Percentiles rank a stretch among this genome's conserved stretches.
phyloP scores from a whole-genome alignment of 1,139 yeast species.

The Candida frijolesensis region DNA sequence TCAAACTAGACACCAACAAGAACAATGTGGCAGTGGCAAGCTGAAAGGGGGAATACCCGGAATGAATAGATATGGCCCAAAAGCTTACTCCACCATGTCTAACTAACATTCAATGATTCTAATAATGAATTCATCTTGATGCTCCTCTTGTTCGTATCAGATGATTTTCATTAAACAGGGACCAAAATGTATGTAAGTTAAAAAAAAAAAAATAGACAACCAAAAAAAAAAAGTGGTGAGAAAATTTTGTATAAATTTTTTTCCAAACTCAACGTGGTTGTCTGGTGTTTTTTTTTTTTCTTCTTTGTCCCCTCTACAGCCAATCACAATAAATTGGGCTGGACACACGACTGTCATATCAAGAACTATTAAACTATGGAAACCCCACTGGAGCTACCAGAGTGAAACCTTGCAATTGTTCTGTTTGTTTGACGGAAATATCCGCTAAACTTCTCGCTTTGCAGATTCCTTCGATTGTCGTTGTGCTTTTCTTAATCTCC shows the following conservation, averaged over 20 bases:
- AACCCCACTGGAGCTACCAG: no score
- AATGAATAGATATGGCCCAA: neutral
- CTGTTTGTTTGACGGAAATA: no score
- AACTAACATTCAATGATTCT: neutral
- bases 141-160: neutral
- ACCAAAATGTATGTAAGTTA: neutral
- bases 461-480: no score
- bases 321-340: no score
- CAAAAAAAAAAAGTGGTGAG: constrained; percentile 5
- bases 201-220: neutral
- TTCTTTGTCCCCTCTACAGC: neutral
- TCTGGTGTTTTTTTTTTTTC: neutral
- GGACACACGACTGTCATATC: no score
- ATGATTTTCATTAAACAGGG: neutral
- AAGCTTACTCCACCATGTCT: neutral
- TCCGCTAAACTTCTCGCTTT: no score
- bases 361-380: no score
- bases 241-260: neutral
- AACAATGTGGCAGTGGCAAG: neutral
- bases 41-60: neutral
- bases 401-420: no score
- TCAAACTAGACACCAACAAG: neutral
- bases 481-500: no score
- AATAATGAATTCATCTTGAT: neutral
- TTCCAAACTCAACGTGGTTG: neutral